phyloP scores from a whole-genome alignment of 768 basidiomycete species.

The Phylloporus sp. region DNA sequence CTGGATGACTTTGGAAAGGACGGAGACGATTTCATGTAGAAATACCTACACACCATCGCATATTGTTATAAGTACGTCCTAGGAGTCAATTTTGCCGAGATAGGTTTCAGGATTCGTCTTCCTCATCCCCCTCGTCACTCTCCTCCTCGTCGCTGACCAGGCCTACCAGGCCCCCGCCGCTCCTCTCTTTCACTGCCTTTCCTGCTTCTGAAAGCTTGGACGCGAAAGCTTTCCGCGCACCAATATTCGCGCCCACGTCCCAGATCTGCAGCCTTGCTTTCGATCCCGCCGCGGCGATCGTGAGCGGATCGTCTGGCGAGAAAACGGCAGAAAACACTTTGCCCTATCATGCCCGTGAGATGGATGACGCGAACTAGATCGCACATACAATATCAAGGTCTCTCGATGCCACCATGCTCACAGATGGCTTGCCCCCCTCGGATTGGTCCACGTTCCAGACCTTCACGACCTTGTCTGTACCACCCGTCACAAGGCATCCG shows the following conservation, averaged over 20 bases:
- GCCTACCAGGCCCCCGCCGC: slow-evolving; percentile 63
- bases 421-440: slow-evolving; percentile 57
- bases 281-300: slow-evolving; percentile 89
- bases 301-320: slow-evolving; percentile 93
- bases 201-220: slow-evolving; percentile 73
- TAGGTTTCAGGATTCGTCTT: slow-evolving; percentile 20
- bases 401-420: slow-evolving; percentile 79
- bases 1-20: slow-evolving; percentile 81
- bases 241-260: slow-evolving; percentile 84
- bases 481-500: slow-evolving; percentile 91
- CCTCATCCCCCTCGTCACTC: slow-evolving; percentile 46
- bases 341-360: slow-evolving; percentile 50
- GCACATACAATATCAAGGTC: slow-evolving; percentile 83
- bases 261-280: slow-evolving; percentile 93
- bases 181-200: slow-evolving; percentile 57
- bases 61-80: slow-evolving; percentile 14
- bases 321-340: slow-evolving; percentile 91
- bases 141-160: slow-evolving; percentile 69
- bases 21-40: slow-evolving; percentile 88
- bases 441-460: slow-evolving; percentile 88
- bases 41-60: slow-evolving; percentile 15
- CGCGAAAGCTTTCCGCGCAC: slow-evolving; percentile 79
- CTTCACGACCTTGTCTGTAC: slow-evolving; percentile 92
- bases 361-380: background rate
- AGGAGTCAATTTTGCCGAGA: slow-evolving; percentile 3